Evolutionary conservation across 1,284 basidiomycete genomes (phyloP), one percentile per base, ranked within the genome.

Genomic region (Fomitopsis schrenkii): DNA sequence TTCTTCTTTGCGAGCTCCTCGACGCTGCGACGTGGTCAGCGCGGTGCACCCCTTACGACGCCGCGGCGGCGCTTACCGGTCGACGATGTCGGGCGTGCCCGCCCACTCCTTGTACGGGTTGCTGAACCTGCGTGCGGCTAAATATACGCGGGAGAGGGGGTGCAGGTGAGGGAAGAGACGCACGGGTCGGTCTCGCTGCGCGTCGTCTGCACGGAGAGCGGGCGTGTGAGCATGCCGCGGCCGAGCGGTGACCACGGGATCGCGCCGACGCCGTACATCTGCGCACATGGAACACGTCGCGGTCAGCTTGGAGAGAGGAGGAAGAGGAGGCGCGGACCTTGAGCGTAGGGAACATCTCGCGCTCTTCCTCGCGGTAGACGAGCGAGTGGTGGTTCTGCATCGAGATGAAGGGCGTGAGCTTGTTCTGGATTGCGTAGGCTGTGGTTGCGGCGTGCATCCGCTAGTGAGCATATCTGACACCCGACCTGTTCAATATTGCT

Each of bases 371-470:
- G 42, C 82, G 75, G 64, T 83, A 83, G n/a, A 76, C 53, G 17
- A 77, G 62, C 26, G 63, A 73, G 66, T 79, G 73, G 60, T 77
- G 80, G 68, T 82, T 81, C 64, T 85, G 83, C 83, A 84, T 84
- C 17, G 76, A 77, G 70, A 82, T 77, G 72, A 82, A 83, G 1
- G 77, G 79, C 17, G 80, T 82, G 50, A 81, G 74, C 55, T 73
- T 73, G 70, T 82, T 74, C 36, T 59, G 63, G 58, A 75, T 74
- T 6, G 72, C 73, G 50, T 75, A 75, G 59, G 71, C 73, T 74
- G 26, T 17, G 17, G 5, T 22, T 22, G 2, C 22, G 22, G 22
- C 2, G 22, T 22, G 36, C 17, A 19, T 12, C 2, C 1, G 22
- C 2, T 1, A 35, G 19, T 14, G 10, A 9, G 45, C 7, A 44